A percentile compares a stretch with the other conserved stretches of the same genome.
Conservation (phyloP, 306 rosid species). For the Citrullus mucosospermus region DNA sequence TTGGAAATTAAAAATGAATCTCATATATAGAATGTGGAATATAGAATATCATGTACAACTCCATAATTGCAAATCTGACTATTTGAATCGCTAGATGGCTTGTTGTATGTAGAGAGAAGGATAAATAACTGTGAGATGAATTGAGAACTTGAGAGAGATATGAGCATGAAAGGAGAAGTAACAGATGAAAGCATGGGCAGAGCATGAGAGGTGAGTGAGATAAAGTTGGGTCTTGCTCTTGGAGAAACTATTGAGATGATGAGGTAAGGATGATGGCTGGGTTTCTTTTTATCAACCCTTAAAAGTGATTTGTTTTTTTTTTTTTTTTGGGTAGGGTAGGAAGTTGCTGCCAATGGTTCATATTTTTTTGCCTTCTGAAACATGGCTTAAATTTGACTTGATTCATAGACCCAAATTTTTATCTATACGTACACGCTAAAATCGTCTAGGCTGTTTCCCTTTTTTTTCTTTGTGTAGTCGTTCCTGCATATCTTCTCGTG, state of each 20-base stretch:
- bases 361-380: background rate
- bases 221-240: background rate
- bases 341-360: background rate
- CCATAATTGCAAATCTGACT: background rate
- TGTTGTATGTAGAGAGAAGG: background rate
- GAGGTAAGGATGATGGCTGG: background rate
- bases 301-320: background rate
- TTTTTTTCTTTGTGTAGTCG: background rate
- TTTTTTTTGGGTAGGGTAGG: background rate
- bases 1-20: background rate
- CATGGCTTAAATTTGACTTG: background rate
- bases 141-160: background rate
- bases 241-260: background rate
- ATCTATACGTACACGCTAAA: background rate
- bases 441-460: background rate
- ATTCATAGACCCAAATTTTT: background rate
- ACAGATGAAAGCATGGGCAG: background rate
- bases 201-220: background rate
- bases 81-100: background rate
- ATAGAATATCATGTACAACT: background rate
- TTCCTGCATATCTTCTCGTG: background rate
- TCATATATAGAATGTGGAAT: background rate
- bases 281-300: background rate
- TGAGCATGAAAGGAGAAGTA: background rate
- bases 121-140: background rate